phyloP scores from a whole-genome alignment of 495 filamentous ascomycete species.

The Penicillium subrubescens region DNA sequence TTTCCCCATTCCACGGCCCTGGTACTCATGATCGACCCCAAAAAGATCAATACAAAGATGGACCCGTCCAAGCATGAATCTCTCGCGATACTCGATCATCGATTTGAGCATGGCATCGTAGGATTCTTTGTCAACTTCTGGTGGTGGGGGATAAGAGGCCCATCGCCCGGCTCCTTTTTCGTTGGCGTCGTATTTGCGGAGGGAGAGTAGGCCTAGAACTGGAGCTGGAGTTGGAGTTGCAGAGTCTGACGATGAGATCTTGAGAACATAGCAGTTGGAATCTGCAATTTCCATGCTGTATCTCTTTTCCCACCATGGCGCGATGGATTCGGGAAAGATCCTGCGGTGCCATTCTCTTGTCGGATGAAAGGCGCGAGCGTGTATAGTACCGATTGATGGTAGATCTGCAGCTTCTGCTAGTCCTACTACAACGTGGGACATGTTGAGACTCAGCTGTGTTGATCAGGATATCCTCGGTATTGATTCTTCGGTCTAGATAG shows the following conservation, averaged over 20 bases:
- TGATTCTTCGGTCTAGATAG: not conserved
- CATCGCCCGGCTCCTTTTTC: not conserved
- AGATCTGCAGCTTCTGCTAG: not conserved
- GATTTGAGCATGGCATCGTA: not conserved
- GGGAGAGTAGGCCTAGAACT: not conserved
- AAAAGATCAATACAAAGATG: slow-evolving; percentile 3
- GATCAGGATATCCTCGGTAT: not conserved
- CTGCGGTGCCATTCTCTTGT: slow-evolving; percentile 1
- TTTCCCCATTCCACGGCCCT: not conserved
- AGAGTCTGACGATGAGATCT: not conserved
- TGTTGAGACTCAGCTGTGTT: not conserved
- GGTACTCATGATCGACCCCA: not conserved
- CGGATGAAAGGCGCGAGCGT: not conserved
- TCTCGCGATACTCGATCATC: not conserved
- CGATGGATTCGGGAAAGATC: not conserved
- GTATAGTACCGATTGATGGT: not conserved
- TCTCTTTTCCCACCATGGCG: not conserved
- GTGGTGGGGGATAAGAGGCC: not conserved
- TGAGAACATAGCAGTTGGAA: not conserved
- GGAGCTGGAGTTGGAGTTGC: not conserved
- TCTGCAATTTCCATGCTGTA: not conserved
- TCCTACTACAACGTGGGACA: not conserved
- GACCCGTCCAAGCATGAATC: not conserved
- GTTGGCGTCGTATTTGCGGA: not conserved
- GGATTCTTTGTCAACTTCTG: not conserved